phyloP scores from a whole-genome alignment of 441 rosid species.

The Hura crepitans region DNA sequence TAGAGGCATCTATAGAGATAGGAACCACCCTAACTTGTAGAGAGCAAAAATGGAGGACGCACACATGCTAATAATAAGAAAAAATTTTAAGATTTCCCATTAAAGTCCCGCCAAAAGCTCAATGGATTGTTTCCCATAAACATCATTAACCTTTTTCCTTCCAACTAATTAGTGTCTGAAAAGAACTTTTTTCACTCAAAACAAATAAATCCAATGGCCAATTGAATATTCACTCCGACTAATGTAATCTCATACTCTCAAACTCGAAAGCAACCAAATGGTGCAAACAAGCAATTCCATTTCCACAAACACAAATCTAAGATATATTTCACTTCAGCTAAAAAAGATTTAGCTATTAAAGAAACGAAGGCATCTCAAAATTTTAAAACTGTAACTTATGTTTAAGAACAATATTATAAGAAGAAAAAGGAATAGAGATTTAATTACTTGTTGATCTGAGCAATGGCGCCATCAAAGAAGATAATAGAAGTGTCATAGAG shows the following conservation, averaged over 20 bases:
- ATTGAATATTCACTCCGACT: neutral
- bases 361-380: neutral
- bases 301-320: neutral
- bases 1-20: neutral
- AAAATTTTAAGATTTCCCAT: neutral
- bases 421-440: slow-evolving; percentile 12
- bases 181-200: neutral
- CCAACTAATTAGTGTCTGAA: neutral
- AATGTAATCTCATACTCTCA: neutral
- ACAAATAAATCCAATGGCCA: neutral
- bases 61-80: neutral
- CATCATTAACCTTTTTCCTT: neutral
- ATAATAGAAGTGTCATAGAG: slow-evolving; percentile 91
- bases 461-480: slow-evolving; percentile 99
- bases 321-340: neutral
- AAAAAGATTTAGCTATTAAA: neutral
- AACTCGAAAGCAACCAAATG: slow-evolving; percentile 7
- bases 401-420: neutral
- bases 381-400: neutral
- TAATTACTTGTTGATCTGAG: slow-evolving; percentile 93
- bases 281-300: neutral
- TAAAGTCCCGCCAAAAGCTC: neutral
- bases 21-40: neutral
- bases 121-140: neutral
- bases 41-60: neutral